Evolutionary conservation across 2,329 filamentous ascomycete genomes (phyloP).

Genomic region (Monascus ruber): DNA sequence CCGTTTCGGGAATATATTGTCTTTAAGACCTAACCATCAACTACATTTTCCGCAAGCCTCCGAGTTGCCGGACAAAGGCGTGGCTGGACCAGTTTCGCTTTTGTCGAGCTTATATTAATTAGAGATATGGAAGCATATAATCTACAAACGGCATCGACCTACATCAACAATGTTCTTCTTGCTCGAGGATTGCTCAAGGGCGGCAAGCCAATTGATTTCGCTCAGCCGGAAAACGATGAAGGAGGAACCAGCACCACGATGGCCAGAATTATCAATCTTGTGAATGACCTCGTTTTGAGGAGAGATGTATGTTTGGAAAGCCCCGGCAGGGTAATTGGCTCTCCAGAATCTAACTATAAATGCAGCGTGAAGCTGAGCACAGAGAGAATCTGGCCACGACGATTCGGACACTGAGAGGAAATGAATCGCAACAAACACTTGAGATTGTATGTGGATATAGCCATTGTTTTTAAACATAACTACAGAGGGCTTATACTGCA

Average conservation of each 20-base stretch:
- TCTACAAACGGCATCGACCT: slow-evolving; percentile 50
- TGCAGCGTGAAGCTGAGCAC: slow-evolving; percentile 75
- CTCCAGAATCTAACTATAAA: slow-evolving; percentile 2
- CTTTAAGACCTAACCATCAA: too few relatives aligned
- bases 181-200: slow-evolving; percentile 51
- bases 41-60: too few relatives aligned
- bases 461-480: too few relatives aligned
- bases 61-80: too few relatives aligned
- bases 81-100: too few relatives aligned
- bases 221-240: slow-evolving; percentile 54
- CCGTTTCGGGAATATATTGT: slow-evolving; percentile 23
- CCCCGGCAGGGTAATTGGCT: not conserved
- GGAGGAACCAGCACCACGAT: slow-evolving; percentile 55
- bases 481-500: not conserved
- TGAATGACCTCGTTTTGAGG: slow-evolving; percentile 84
- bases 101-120: not conserved
- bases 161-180: slow-evolving; percentile 56
- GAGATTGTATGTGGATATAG: slow-evolving; percentile 46
- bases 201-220: slow-evolving; percentile 61
- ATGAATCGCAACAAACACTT: slow-evolving; percentile 60
- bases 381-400: slow-evolving; percentile 71
- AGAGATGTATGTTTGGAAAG: slow-evolving; percentile 57
- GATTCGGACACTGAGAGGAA: slow-evolving; percentile 62
- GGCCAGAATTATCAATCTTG: slow-evolving; percentile 77
- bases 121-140: slow-evolving; percentile 36